Percentiles rank a stretch among this genome's conserved stretches.
Conservation (phyloP, 2,329 filamentous ascomycete species). For the Sclerotinia glacialis region DNA sequence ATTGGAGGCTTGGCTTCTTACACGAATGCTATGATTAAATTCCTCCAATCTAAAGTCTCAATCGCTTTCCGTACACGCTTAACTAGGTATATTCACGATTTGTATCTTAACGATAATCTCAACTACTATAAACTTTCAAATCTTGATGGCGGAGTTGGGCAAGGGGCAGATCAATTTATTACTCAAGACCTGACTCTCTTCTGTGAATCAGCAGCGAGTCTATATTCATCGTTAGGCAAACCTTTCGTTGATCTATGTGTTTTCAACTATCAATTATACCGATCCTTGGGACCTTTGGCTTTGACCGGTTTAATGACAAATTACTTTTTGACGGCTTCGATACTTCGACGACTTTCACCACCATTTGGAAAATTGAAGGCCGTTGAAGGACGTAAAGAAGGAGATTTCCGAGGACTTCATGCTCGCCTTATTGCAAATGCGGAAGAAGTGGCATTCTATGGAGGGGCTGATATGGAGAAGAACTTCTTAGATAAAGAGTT, state of each 20-base stretch:
- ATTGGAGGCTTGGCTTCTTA: constrained; percentile 92
- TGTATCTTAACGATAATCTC: constrained; percentile 91
- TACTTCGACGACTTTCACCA: constrained; percentile 82
- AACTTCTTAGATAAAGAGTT: constrained; percentile 89
- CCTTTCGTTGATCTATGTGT: constrained; percentile 95
- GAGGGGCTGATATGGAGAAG: constrained; percentile 92
- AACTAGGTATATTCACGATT: constrained; percentile 93
- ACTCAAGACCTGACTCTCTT: constrained; percentile 96
- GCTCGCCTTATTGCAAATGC: constrained; percentile 92
- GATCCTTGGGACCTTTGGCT: constrained; percentile 83
- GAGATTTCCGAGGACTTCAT: constrained; percentile 89
- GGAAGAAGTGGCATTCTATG: constrained; percentile 97
- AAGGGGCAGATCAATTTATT: constrained; percentile 93
- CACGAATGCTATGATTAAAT: constrained; percentile 99
- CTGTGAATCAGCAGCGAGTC: constrained; percentile 83
- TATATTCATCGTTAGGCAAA: constrained; percentile 97
- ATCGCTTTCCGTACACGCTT: constrained; percentile 95
- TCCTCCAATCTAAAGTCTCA: constrained; percentile 93
- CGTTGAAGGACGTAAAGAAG: constrained; percentile 90
- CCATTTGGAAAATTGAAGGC: constrained; percentile 97
- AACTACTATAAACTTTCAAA: constrained; percentile 97
- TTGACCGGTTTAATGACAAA: constrained; percentile 83
- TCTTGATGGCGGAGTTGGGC: constrained; percentile 86
- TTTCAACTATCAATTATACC: constrained; percentile 97
- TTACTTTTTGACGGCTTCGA: constrained; percentile 90